phyloP scores from a whole-genome alignment of 2,329 filamentous ascomycete genomes.

The Rasamsonia emersonii region DNA sequence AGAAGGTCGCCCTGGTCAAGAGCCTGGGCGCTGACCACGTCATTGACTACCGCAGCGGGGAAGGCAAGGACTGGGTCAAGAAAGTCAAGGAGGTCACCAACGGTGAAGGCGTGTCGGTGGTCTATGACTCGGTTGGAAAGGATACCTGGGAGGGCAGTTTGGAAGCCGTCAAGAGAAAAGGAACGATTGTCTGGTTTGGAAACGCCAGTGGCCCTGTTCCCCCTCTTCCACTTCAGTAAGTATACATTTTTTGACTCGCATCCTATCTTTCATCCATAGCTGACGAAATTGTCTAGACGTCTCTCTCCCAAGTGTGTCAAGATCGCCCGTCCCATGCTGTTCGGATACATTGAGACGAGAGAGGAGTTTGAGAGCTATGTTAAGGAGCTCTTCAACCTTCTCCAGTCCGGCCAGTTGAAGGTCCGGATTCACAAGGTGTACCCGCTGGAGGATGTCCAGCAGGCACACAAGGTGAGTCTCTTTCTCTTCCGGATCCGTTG shows the following conservation, averaged over 20 bases:
- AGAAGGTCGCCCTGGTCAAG: slow-evolving; percentile 63
- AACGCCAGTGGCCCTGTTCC: slow-evolving; percentile 73
- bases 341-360: slow-evolving; percentile 59
- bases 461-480: slow-evolving; percentile 52
- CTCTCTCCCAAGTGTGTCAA: slow-evolving; percentile 62
- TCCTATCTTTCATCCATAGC: neutral
- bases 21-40: slow-evolving; percentile 59
- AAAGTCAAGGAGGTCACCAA: slow-evolving; percentile 75
- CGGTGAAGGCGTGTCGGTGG: slow-evolving; percentile 63
- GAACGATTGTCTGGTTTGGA: slow-evolving; percentile 68
- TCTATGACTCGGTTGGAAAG: slow-evolving; percentile 83
- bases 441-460: slow-evolving; percentile 60
- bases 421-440: slow-evolving; percentile 70
- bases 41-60: slow-evolving; percentile 76
- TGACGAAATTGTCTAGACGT: slow-evolving; percentile 9
- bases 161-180: slow-evolving; percentile 67
- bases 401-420: slow-evolving; percentile 61
- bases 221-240: slow-evolving; percentile 56
- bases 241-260: slow-evolving; percentile 25
- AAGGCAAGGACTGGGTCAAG: slow-evolving; percentile 69
- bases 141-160: slow-evolving; percentile 73
- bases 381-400: slow-evolving; percentile 59
- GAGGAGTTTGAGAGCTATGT: slow-evolving; percentile 65
- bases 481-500: neutral
- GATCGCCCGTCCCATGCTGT: slow-evolving; percentile 65